Evolutionary conservation across 768 basidiomycete species (phyloP).

Genomic region (Lactifluus echinatus): DNA sequence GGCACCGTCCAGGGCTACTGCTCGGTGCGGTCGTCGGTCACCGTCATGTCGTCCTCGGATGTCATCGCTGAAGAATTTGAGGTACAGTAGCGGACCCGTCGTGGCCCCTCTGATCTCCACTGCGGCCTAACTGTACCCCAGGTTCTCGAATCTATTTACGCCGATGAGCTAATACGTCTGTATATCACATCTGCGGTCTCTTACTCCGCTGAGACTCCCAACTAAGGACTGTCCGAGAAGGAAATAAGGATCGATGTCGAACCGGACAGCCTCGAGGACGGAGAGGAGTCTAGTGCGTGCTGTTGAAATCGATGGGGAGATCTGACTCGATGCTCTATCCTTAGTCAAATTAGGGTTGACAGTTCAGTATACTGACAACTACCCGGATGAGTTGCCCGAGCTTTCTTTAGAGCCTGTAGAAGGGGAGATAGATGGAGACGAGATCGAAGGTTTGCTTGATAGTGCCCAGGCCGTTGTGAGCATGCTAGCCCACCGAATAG

Average conservation of each 20-base stretch:
- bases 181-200: slow-evolving; percentile 27
- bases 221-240: slow-evolving; percentile 75
- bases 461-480: slow-evolving; percentile 51
- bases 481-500: slow-evolving; percentile 10
- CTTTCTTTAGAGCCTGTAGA: slow-evolving; percentile 54
- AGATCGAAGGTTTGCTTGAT: slow-evolving; percentile 45
- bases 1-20: not conserved
- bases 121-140: slow-evolving; percentile 25
- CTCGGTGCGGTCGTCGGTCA: not conserved
- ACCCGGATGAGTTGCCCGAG: slow-evolving; percentile 77
- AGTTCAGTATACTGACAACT: slow-evolving; percentile 71
- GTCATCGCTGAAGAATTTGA: slow-evolving; percentile 84
- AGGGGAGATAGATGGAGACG: slow-evolving; percentile 53
- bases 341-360: slow-evolving; percentile 66
- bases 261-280: slow-evolving; percentile 69
- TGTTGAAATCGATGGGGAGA: not conserved
- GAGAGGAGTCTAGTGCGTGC: slow-evolving; percentile 46
- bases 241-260: slow-evolving; percentile 80
- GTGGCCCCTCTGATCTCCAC: slow-evolving; percentile 2
- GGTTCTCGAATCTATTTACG: slow-evolving; percentile 95
- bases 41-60: slow-evolving; percentile 56
- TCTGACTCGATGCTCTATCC: slow-evolving; percentile 1
- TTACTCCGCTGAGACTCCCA: slow-evolving; percentile 38
- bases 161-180: slow-evolving; percentile 87
- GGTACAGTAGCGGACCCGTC: slow-evolving; percentile 35